These are phyloP conservation scores for Phaeodactylum tricornutum DNA, from an alignment of 108 stramenopile genomes.

Conservation along the genomic window DNA sequence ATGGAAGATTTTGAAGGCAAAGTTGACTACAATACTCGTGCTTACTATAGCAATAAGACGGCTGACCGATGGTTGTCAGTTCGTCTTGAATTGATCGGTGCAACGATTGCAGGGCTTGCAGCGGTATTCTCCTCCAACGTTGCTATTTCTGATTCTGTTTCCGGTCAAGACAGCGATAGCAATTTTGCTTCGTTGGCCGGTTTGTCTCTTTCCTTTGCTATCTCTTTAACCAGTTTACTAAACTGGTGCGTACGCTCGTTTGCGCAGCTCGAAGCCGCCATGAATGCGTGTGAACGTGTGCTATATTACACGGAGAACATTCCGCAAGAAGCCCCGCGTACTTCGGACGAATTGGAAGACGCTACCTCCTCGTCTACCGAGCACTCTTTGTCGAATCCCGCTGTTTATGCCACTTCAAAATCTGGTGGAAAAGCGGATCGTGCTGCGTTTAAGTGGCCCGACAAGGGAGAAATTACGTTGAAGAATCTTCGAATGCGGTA, in stretches of 20 bases:
- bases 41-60: conserved; percentile 50
- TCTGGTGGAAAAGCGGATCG: conserved; percentile 46
- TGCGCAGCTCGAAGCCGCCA: conserved; percentile 81
- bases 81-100: conserved; percentile 66
- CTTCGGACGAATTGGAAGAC: conserved; percentile 37
- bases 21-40: conserved; percentile 52
- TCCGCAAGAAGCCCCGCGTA: conserved; percentile 58
- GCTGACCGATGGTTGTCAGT: conserved; percentile 70
- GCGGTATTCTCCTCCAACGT: conserved; percentile 56
- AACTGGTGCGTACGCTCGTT: conserved; percentile 76
- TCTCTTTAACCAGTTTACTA: conserved; percentile 68
- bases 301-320: conserved; percentile 63
- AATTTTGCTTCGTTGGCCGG: conserved; percentile 70
- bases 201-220: conserved; percentile 76
- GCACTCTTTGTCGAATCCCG: conserved; percentile 4
- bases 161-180: too few species aligned
- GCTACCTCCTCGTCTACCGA: neutral
- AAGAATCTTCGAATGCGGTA: conserved; percentile 74
- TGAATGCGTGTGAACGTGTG: conserved; percentile 85
- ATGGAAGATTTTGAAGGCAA: conserved; percentile 37
- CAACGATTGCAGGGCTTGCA: conserved; percentile 43
- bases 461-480: conserved; percentile 59
- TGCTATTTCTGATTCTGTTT: conserved; percentile 28
- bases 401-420: conserved; percentile 33
- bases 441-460: conserved; percentile 72